Conservation (phyloP, 345 rosid genomes). For the Boechera divaricarpa region DNA sequence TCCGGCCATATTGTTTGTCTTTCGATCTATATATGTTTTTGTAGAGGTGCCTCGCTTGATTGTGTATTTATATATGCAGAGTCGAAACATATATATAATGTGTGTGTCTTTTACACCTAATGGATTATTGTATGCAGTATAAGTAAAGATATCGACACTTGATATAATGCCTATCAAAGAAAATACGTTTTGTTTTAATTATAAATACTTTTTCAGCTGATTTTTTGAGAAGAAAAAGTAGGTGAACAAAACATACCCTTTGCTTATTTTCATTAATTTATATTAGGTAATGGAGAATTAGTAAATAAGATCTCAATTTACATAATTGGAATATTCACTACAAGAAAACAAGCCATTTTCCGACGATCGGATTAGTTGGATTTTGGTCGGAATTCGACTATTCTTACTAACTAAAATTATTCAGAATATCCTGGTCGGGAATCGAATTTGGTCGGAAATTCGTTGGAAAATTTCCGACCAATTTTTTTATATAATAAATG, state of each 20-base stretch:
- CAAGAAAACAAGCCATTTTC: too few species aligned
- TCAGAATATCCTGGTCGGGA: too few species aligned
- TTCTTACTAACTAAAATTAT: too few species aligned
- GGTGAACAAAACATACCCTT: conserved; percentile 3
- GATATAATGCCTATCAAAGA: conserved; percentile 7
- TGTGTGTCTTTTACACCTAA: conserved; percentile 24
- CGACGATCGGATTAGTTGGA: too few species aligned
- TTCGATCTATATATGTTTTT: conserved; percentile 3
- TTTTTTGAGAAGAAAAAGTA: neutral
- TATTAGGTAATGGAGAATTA: conserved; percentile 2
- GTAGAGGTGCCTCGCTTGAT: conserved; percentile 1
- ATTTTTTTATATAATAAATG: too few species aligned
- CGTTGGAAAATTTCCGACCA: too few species aligned
- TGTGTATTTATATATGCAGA: conserved; percentile 11
- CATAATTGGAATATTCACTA: neutral
- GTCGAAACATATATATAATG: neutral
- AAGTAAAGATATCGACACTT: conserved; percentile 36
- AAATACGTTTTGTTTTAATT: neutral
- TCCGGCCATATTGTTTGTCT: conserved; percentile 23
- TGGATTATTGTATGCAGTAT: conserved; percentile 41
- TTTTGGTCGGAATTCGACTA: too few species aligned
- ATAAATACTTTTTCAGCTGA: neutral
- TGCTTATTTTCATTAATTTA: neutral
- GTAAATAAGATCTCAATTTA: neutral
- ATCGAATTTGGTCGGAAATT: too few species aligned